Percentiles rank a stretch among this genome's conserved stretches.
Evolutionary conservation across 2,329 filamentous ascomycete species (phyloP).

Genomic region (Daldinia eschscholtzii): DNA sequence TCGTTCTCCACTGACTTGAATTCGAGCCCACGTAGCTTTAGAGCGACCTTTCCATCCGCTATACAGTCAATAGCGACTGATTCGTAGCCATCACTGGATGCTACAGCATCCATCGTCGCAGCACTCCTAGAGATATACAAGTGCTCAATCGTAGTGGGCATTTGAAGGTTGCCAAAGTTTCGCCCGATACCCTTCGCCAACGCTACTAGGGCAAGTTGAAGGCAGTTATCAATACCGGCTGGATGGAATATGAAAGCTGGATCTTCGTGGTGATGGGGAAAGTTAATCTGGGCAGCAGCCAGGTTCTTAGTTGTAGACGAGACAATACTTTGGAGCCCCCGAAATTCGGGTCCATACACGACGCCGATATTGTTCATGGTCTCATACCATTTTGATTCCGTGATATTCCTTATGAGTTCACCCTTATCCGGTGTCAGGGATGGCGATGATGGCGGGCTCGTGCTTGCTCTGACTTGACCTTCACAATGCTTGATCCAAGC

Average conservation of each 20-base stretch:
- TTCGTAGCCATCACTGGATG: background rate
- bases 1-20: background rate
- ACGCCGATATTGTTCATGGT: background rate
- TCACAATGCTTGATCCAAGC: background rate
- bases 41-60: background rate
- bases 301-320: background rate
- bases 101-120: background rate
- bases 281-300: background rate
- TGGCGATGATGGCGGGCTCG: background rate
- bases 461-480: background rate
- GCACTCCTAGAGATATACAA: background rate
- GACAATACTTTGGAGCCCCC: background rate
- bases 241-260: conserved; percentile 3
- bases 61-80: background rate
- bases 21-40: background rate
- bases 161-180: background rate
- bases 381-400: background rate
- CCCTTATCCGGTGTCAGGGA: background rate
- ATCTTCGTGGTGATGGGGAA: background rate
- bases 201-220: background rate
- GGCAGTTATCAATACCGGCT: background rate
- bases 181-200: background rate
- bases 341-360: background rate
- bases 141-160: background rate
- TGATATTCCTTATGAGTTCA: background rate